Evolutionary conservation across 495 filamentous ascomycete species (phyloP), one percentile per base, ranked within the genome.

Genomic region (Penicillium ucsense): DNA sequence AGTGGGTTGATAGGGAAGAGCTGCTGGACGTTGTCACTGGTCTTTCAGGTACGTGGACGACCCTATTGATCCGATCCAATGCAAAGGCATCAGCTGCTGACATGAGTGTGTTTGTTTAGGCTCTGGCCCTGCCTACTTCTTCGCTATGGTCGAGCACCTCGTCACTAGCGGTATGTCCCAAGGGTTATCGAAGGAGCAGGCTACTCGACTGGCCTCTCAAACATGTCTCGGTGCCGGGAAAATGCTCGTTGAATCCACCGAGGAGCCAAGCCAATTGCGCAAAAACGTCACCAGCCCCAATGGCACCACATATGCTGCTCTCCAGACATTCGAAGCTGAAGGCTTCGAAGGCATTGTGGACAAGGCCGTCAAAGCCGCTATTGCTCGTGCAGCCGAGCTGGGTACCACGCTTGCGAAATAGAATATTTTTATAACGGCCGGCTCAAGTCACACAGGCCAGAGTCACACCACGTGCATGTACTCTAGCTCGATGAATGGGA

Each of bases 231-330:
- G 67, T 35, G 67, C 67, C 8, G 67, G 67, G 30, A 64, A 65
- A 51, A 71, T 71, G 67, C 52, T 71, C 29, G 56, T 60, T 27
- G 61, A 65, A 44, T 67, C 64, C 4, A 49, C 54, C 4, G 65
- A 71, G 38, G 54, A 54, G 39, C 65, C 67, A 0, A 35, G 57
- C 10, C 64, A 71, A 50, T 51, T 71, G 55, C 64, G 67, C 38
- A 66, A 68, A 60, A 71, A 71, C 34, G 67, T 71, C 10, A 71
- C 67, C 36, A 71, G 67, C 34, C 67, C 67, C 12, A 71, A 71
- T 38, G 67, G 67, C 10, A 71, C 67, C 31, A 71, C 67, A 5
- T 53, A 62, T 46, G 67, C 67, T 27, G 67, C 67, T 0, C 49
- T 71, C 8, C 61, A 66, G 53, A 62, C 57, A 5, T 68, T 71